Base-by-base conservation (phyloP, 2,329 filamentous ascomycete species). In the Boeremia exigua region DNA sequence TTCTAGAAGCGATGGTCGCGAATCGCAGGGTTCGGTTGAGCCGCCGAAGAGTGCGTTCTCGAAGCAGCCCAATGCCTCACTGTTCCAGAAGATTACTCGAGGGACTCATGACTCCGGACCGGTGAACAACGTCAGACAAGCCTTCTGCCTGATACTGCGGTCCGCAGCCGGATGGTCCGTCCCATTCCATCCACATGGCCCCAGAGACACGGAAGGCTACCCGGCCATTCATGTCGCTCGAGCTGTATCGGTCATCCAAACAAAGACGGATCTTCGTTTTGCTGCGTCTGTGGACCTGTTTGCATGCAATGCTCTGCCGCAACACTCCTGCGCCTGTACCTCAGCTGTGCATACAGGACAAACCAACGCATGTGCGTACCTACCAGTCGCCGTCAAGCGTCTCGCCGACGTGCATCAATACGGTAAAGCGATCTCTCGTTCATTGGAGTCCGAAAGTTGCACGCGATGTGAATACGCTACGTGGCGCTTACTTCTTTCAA, bases 401-500 rank as follows among this genome's bases (percentile, higher is more conserved):
- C 34, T 29, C n/a, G 27, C 33, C 15, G 33, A 29, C 19, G n/a
- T 28, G 37, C 38, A 48, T 40, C 30, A 28, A 19, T 48, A 36
- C 36, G 42, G 29, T 50, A 46, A 49, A 30, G 15, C 25, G 7
- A 5, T 29, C 11, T 39, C 15, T 25, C 14, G 23, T 15, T 38
- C n/a, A 45, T 49, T 39, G 45, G 46, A 17, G 9, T 49, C 15
- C 12, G 15, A 33, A 7, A 49, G 44, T 49, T 49, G 36, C 40
- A 55, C 47, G 45, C 29, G 53, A 40, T 36, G 4, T 29, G 15
- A 42, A 9, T 15, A 44, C 40, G 30, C 40, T 55, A 50, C 53
- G 53, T 55, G 53, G 53, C 47, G 53, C 47, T 47, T 42, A 42
- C 36, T 27, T 30, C 23, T 25, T 12, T 23, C 34, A 14, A 55